Conservation (phyloP, 2,329 filamentous ascomycete genomes). For the Fusarium lateritium region DNA sequence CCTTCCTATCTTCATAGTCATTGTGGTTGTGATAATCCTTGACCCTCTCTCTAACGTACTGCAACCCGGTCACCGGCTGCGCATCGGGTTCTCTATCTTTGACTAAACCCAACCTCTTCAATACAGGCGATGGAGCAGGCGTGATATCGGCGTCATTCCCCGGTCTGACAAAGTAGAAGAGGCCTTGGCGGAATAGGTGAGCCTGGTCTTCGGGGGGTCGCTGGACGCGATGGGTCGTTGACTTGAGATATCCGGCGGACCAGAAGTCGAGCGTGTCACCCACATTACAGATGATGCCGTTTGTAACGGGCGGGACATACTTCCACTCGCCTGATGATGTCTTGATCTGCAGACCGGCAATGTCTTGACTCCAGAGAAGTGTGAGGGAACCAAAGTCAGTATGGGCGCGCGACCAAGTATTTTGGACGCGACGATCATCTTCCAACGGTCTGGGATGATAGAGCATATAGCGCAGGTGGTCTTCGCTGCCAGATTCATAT, state of each 20-base stretch:
- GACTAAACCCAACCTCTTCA: background rate
- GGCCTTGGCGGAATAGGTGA: background rate
- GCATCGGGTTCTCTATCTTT: background rate
- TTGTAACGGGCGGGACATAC: constrained; percentile 63
- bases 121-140: background rate
- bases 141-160: background rate
- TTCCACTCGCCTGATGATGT: constrained; percentile 61
- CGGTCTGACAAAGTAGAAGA: background rate
- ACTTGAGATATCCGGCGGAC: constrained; percentile 62
- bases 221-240: constrained; percentile 61
- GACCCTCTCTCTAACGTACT: constrained; percentile 8
- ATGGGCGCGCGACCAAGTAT: constrained; percentile 60
- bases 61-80: background rate
- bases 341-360: constrained; percentile 69
- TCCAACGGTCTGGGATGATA: constrained; percentile 59
- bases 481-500: background rate
- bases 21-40: constrained; percentile 6
- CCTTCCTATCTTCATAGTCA: constrained; percentile 7
- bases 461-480: background rate
- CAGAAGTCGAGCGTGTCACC: constrained; percentile 65
- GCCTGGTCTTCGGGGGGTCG: constrained; percentile 61
- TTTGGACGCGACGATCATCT: constrained; percentile 57
- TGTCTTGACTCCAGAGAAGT: constrained; percentile 70
- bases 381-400: constrained; percentile 71
- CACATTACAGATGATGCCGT: constrained; percentile 67